Evolutionary conservation across 768 basidiomycete genomes (phyloP).

Genomic region (Sporobolomyces pararoseus): DNA sequence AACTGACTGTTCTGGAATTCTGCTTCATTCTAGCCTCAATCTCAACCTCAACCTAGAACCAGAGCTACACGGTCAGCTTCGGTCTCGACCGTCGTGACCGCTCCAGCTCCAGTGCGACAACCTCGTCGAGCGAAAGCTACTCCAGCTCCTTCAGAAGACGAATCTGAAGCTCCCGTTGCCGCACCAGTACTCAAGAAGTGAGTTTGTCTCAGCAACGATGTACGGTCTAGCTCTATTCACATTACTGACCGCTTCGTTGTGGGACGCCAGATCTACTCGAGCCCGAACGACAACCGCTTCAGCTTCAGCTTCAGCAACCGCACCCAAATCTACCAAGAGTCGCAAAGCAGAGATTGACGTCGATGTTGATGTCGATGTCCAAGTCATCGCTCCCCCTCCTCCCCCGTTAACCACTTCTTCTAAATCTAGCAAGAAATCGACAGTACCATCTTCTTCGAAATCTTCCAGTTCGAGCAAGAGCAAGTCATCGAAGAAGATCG

Average conservation of each 20-base stretch:
- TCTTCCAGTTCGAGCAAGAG: neutral
- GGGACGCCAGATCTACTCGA: slow-evolving; percentile 14
- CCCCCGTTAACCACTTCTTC: neutral
- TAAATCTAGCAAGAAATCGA: slow-evolving; percentile 24
- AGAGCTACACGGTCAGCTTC: slow-evolving; percentile 9
- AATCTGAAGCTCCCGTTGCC: neutral
- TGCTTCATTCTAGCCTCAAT: neutral
- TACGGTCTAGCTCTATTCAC: neutral
- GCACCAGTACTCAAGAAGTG: slow-evolving; percentile 16
- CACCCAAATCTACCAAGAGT: neutral
- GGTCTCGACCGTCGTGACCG: neutral
- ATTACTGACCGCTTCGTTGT: no score
- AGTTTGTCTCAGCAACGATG: neutral
- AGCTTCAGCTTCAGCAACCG: neutral
- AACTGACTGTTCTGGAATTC: no score
- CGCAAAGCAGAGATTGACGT: slow-evolving; percentile 6
- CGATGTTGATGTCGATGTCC: neutral
- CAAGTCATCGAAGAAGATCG: neutral
- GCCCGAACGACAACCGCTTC: slow-evolving; percentile 11
- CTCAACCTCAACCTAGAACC: slow-evolving; percentile 5
- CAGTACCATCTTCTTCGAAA: neutral
- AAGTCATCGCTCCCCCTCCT: neutral
- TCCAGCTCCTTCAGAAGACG: slow-evolving; percentile 20
- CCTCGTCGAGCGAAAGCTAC: slow-evolving; percentile 2
- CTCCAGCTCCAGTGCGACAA: neutral